Base-by-base conservation (phyloP, 148 eudicot genomes). In the Cornus controversa region DNA sequence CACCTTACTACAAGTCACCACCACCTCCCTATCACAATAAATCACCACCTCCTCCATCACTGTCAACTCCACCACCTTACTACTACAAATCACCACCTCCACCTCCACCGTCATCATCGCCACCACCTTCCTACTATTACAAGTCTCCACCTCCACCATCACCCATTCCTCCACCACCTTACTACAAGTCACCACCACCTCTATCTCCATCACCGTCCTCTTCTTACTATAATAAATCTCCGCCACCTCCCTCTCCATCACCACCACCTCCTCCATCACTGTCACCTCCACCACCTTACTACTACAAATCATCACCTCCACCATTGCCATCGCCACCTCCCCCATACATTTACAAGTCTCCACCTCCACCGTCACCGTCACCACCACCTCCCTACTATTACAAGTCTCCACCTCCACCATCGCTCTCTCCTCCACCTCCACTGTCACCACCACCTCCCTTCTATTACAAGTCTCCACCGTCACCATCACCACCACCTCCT, bases 371-470 rank as follows among this genome's bases (percentile, higher is more conserved):
- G 7, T 10, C 69, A 0, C 63, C 20, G 11, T 58, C 80, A 20
- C 84, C 84, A 5, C 84, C 73, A 0, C 69, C 83, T 3, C 80
- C 80, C 5, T 66, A 71, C 26, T 7, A n/a, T 9, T 81, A 76
- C 64, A 66, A 66, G 22, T 81, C 83, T 1, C 76, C 80, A 15
- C 83, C 83, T 0, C 80, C 77, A 8, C 77, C 80, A 0, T 11
- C 50, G 10, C 66, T 79, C 74, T 1, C 76, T 31, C 80, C 79
- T 23, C 79, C n/a, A n/a, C n/a, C n/a, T n/a, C n/a, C n/a, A n/a
- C n/a, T n/a, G n/a, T n/a, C n/a, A n/a, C n/a, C n/a, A n/a, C n/a
- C n/a, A n/a, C n/a, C n/a, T n/a, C n/a, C 83, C 0, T 80, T 75
- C 27, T 3, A 27, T 0, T 71, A 69, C 66, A 76, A 71, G 22